These are phyloP conservation scores for Suillus fuscotomentosus DNA, from an alignment of 768 basidiomycete genomes.

Conservation along the genomic window DNA sequence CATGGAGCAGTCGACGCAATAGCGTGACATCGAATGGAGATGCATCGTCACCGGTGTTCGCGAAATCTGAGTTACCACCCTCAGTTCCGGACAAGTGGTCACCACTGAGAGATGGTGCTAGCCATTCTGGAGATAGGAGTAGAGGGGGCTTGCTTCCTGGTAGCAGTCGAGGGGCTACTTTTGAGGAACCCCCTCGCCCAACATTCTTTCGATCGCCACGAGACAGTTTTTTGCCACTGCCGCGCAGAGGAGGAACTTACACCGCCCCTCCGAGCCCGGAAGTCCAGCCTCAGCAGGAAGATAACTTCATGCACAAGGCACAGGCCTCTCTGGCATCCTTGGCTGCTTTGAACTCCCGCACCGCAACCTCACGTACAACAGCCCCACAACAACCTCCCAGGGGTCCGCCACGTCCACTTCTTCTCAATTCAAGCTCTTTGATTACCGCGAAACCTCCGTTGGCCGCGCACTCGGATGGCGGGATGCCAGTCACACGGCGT, in stretches of 20 bases:
- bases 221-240: conserved; percentile 49
- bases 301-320: conserved; percentile 37
- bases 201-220: conserved; percentile 55
- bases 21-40: conserved; percentile 7
- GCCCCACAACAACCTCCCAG: conserved; percentile 40
- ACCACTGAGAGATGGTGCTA: not conserved
- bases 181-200: conserved; percentile 59
- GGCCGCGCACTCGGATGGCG: conserved; percentile 35
- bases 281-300: conserved; percentile 14
- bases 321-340: conserved; percentile 43
- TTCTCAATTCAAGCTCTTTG: conserved; percentile 53
- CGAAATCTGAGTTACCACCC: conserved; percentile 21
- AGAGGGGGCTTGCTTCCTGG: conserved; percentile 42
- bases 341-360: conserved; percentile 35
- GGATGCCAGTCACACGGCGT: conserved; percentile 30
- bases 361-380: conserved; percentile 24
- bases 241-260: conserved; percentile 25
- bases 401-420: conserved; percentile 62
- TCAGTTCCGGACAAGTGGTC: not conserved
- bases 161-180: conserved; percentile 33
- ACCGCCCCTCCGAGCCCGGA: conserved; percentile 35
- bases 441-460: conserved; percentile 33
- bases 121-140: conserved; percentile 12
- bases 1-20: conserved; percentile 25
- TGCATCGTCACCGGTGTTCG: conserved; percentile 18